Evolutionary conservation across 1,284 basidiomycete genomes (phyloP), one percentile per base, ranked within the genome.

Genomic region (Clitocybe nebularis): DNA sequence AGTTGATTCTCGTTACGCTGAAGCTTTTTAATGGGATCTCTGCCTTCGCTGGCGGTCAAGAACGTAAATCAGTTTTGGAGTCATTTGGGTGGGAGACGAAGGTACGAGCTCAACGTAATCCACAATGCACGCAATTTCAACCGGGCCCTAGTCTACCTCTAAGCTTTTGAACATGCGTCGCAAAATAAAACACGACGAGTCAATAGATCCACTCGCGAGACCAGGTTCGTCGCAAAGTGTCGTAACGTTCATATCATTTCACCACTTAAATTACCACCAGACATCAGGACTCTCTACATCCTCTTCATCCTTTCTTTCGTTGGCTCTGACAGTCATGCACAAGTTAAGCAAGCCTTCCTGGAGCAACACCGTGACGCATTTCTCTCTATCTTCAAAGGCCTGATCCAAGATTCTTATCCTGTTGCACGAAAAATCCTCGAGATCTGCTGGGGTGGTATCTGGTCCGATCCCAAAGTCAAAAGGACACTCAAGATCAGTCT

Each of bases 11-110:
- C 2, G 71, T 75, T 0, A 72, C 81, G 0, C 59, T 91, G 47
- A 85, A 81, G 52, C 57, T 89, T 7, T 77, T 77, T 52, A 70
- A 77, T 45, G 61, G 66, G 0, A 69, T 89, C 48, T 79, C 83
- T 2, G 55, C 58, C 0, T 89, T 84, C 54, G 79, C 73, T 2
- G 72, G 80, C 22, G 83, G 84, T 5, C 63, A 69, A 19, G 85
- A 89, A 46, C 71, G 74, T 37, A 81, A 75, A 50, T 51, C 64
- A 0, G 64, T 86, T 0, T 59, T 81, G 20, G 86, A 89, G 40
- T 64, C 65, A 0, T 84, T 89, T 57, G 72, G 77, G 4, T 91
- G 89, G 88, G 85, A 87, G 41, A 68, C 72, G 23, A 90, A 89
- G 69, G 86, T 82, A 10, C 9, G 23, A 3, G 4, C 25, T 34